phyloP scores from a whole-genome alignment of 2,329 filamentous ascomycete genomes.

The Colletotrichum brevisporum region DNA sequence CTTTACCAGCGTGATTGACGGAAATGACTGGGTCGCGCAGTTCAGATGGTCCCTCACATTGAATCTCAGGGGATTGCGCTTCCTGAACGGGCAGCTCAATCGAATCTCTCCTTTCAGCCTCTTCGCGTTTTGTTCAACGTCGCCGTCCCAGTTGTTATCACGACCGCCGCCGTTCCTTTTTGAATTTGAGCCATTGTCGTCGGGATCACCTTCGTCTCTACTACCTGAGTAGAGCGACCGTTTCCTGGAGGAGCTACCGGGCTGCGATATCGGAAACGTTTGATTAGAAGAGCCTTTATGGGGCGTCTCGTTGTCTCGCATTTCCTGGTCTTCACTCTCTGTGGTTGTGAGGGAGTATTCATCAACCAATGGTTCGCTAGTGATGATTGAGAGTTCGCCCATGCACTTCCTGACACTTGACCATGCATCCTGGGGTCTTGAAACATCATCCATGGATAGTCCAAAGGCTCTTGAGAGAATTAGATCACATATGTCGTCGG shows the following conservation, averaged over 20 bases:
- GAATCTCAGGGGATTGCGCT: neutral
- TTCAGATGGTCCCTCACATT: neutral
- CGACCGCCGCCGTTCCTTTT: neutral
- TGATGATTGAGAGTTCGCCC: slow-evolving; percentile 2
- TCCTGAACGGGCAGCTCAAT: neutral
- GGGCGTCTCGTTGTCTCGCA: neutral
- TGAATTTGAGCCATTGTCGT: neutral
- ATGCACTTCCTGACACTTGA: neutral
- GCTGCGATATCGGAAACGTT: neutral
- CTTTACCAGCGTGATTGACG: slow-evolving; percentile 27
- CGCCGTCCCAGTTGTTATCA: neutral
- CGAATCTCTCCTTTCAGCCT: neutral
- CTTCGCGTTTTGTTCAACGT: neutral
- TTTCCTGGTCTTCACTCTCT: neutral
- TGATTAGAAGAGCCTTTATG: neutral
- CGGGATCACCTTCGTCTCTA: neutral
- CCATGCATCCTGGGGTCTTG: neutral
- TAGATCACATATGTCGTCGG: neutral
- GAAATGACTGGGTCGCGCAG: slow-evolving; percentile 6
- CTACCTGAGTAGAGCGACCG: neutral
- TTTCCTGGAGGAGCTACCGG: neutral
- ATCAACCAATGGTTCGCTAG: neutral
- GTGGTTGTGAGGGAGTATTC: neutral
- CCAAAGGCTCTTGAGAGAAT: neutral
- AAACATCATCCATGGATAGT: neutral